Percentiles rank a stretch among this genome's conserved stretches.
These are phyloP conservation scores for Phytophthora vignae DNA, from an alignment of 352 stramenopile species.

Conservation along the genomic window DNA sequence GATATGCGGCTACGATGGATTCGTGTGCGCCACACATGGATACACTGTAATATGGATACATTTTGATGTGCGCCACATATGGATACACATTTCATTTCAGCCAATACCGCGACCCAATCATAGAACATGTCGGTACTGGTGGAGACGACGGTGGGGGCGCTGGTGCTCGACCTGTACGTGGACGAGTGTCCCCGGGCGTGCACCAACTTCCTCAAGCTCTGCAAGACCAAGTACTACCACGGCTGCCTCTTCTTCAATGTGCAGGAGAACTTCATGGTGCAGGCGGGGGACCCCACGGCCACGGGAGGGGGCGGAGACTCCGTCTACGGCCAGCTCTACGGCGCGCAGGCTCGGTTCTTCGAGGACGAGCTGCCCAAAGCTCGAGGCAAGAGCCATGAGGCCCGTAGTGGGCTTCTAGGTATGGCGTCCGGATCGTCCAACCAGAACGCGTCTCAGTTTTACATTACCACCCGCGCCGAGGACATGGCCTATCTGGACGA, in stretches of 20 bases:
- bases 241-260: slow-evolving; percentile 96
- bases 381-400: slow-evolving; percentile 53
- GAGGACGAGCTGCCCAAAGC: slow-evolving; percentile 73
- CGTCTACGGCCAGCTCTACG: slow-evolving; percentile 95
- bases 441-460: slow-evolving; percentile 95
- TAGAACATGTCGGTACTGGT: slow-evolving; percentile 85
- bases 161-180: slow-evolving; percentile 94
- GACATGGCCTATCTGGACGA: slow-evolving; percentile 93
- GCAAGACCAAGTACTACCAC: slow-evolving; percentile 96
- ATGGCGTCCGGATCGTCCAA: slow-evolving; percentile 88
- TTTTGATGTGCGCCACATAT: background rate
- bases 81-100: background rate
- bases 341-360: slow-evolving; percentile 75
- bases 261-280: slow-evolving; percentile 95
- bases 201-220: slow-evolving; percentile 97
- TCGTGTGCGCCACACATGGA: background rate
- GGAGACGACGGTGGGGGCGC: slow-evolving; percentile 90
- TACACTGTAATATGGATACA: background rate
- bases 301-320: slow-evolving; percentile 96
- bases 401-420: slow-evolving; percentile 71
- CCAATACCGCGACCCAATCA: background rate
- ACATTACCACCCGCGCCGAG: slow-evolving; percentile 94
- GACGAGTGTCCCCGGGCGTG: slow-evolving; percentile 83
- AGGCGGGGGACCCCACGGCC: slow-evolving; percentile 90
- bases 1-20: background rate